Evolutionary conservation across 805 yeast species (phyloP), one percentile per base, ranked within the genome.

Genomic region (Tetrapisispora arboricola): DNA sequence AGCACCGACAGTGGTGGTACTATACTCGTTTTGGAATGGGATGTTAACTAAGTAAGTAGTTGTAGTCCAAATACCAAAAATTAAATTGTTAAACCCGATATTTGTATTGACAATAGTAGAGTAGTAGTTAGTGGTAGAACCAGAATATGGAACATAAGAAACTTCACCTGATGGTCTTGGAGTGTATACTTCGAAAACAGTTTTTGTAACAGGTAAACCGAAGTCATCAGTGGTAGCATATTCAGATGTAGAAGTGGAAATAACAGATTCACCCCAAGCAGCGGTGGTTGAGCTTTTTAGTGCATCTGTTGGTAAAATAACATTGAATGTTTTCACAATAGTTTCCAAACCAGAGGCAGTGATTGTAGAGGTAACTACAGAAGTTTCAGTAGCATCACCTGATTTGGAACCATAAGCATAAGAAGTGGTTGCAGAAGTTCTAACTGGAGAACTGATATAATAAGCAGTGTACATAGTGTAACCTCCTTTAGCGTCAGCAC

Each of bases 381-480:
- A n/a, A 18, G 32, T 38, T 24, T 25, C 19, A 18, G 29, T 17
- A 15, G 11, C 44, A 28, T 43, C 27, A 25, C 43, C 46, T 39
- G 46, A 20, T 20, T 18, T 18, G 4, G 31, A 21, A 19, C 26
- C 18, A 17, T 30, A 36, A 24, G 24, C 15, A 15, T 34, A 39
- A 26, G 38, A 34, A 39, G 40, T 38, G 9, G 45, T 36, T 2
- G 43, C 13, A 29, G 47, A 17, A 16, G 31, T 18, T 37, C 34
- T 30, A 12, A 30, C 40, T 36, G 50, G 50, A 4, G 48, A 37
- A 19, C 39, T 45, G 2, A 47, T 38, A 29, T 30, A 38, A 39
- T 39, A 44, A 28, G 19, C 28, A 13, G 49, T 42, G 19, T 27
- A 32, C 5, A 34, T 18, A 19, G 49, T 42, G 19, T 20, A 37